Base-by-base conservation (phyloP, 2,329 filamentous ascomycete species). In the Fusarium pseudocircinatum region DNA sequence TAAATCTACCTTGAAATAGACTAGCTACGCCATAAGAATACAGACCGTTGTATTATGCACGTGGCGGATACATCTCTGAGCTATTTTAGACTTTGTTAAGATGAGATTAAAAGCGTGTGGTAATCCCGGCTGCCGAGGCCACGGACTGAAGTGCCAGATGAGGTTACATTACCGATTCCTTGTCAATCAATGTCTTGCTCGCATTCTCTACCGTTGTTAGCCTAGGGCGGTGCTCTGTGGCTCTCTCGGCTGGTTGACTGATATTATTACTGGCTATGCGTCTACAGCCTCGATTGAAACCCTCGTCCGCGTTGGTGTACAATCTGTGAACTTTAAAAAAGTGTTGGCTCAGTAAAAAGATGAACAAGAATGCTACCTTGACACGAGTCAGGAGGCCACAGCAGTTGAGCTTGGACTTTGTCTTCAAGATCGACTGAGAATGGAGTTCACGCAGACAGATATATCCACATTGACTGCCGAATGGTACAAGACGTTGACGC, bases 91-190 rank as follows among this genome's bases (percentile, higher is more conserved):
- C 40, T 57, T 43, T 58, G 54, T 47, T 49, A 24, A 58, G 32
- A 58, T 58, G 54, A 58, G 54, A 58, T 50, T 49, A 58, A 30
- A 37, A 32, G 39, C 57, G 36, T 28, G 32, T 46, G 28, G 22
- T 63, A 22, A 43, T 49, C 37, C 61, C 57, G 30, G 50, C 43
- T 30, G 32, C 44, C 26, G 39, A 62, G 44, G 43, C 44, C 24
- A 53, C 62, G 62, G 62, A 52, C 56, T 44, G 39, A 26, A 39
- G 39, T 58, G 24, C 67, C 39, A 40, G 34, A 69, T 69, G 58
- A 63, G 65, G 67, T 65, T 69, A 64, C 65, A 53, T 59, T 50
- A 46, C 65, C 67, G 65, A 59, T 32, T 28, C 32, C 22, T 37
- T 62, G 26, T 54, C n/a, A 47, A 46, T 61, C 46, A 52, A 66